A percentile compares a stretch with the other conserved stretches of the same genome.
Conservation (phyloP, 495 filamentous ascomycete species). For the Penicillium longicatenatum region DNA sequence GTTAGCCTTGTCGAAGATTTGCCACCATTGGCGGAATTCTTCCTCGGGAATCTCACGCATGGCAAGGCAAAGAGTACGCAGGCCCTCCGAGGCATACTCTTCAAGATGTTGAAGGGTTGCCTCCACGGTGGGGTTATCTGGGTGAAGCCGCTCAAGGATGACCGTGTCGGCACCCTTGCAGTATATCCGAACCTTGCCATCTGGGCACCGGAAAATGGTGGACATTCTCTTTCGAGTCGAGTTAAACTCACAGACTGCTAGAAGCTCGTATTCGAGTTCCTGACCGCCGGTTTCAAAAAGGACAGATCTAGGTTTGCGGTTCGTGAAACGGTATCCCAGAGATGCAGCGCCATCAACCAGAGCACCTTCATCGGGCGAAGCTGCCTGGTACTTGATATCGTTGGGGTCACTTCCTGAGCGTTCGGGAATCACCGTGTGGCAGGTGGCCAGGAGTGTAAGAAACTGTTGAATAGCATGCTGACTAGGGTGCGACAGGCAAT, state of each 20-base stretch:
- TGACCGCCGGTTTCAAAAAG: slow-evolving; percentile 72
- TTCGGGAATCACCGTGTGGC: slow-evolving; percentile 98
- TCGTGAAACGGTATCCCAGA: slow-evolving; percentile 86
- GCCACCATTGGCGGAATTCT: slow-evolving; percentile 86
- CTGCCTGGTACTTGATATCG: slow-evolving; percentile 95
- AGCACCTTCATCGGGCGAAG: slow-evolving; percentile 96
- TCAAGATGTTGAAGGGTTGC: slow-evolving; percentile 89
- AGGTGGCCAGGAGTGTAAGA: slow-evolving; percentile 82
- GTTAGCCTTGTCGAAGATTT: slow-evolving; percentile 83
- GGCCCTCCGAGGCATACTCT: slow-evolving; percentile 95
- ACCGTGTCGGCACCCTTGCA: slow-evolving; percentile 98
- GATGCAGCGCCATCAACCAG: slow-evolving; percentile 87
- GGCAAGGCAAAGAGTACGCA: slow-evolving; percentile 92
- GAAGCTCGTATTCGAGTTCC: slow-evolving; percentile 81
- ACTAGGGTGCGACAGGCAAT: slow-evolving; percentile 69
- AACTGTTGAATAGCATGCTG: slow-evolving; percentile 83
- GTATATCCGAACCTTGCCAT: slow-evolving; percentile 91
- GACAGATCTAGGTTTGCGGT: slow-evolving; percentile 84
- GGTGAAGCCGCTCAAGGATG: slow-evolving; percentile 82
- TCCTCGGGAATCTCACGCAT: slow-evolving; percentile 92
- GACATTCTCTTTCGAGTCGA: slow-evolving; percentile 98
- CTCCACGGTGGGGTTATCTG: slow-evolving; percentile 83
- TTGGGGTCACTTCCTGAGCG: slow-evolving; percentile 70
- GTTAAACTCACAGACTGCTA: slow-evolving; percentile 98
- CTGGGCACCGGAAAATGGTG: slow-evolving; percentile 92